phyloP scores from a whole-genome alignment of 805 yeast genomes.

The Cyberlindnera americana region DNA sequence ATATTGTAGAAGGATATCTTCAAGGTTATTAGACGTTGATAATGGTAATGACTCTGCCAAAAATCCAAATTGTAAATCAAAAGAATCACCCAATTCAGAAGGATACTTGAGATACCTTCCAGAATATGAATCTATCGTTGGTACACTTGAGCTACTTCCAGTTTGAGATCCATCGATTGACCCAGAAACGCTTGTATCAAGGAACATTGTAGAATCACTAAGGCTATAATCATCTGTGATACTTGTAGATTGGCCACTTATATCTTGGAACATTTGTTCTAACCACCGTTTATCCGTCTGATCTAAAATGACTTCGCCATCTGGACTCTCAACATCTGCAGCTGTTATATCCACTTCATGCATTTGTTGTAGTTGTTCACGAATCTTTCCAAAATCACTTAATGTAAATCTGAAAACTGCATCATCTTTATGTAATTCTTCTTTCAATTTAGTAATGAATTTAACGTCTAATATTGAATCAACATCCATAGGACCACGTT shows the following conservation, averaged over 20 bases:
- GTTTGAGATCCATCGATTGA: conserved; percentile 1
- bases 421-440: conserved; percentile 17
- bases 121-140: no score
- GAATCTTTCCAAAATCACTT: conserved; percentile 15
- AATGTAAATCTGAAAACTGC: conserved; percentile 13
- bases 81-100: no score
- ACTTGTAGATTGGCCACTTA: conserved; percentile 3
- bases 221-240: background rate
- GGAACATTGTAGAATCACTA: background rate
- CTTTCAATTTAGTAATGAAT: conserved; percentile 14
- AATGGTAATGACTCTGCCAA: no score
- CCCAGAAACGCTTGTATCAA: no score
- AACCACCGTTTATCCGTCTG: conserved; percentile 24
- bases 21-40: conserved; percentile 2
- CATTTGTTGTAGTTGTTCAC: conserved; percentile 6
- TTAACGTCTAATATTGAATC: conserved; percentile 8
- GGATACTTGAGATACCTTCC: no score
- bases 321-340: background rate
- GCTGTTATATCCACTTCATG: conserved; percentile 8
- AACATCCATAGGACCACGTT: conserved; percentile 11
- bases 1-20: conserved; percentile 11
- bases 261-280: conserved; percentile 20
- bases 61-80: no score
- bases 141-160: conserved; percentile 5
- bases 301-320: conserved; percentile 10